phyloP scores from a whole-genome alignment of 768 basidiomycete genomes.

The Lactarius evosmus region DNA sequence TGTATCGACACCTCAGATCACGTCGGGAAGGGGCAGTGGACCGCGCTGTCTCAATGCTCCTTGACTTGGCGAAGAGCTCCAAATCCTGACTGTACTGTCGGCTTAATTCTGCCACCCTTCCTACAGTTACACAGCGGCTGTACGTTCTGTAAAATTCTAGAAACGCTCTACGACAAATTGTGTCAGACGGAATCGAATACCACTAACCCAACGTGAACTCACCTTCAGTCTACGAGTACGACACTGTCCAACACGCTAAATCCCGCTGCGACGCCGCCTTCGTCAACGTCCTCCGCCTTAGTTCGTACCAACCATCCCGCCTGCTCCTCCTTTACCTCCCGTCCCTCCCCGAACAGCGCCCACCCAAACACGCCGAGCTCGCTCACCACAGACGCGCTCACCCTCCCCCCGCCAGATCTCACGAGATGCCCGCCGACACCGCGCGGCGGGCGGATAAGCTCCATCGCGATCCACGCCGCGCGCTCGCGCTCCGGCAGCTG shows the following conservation, averaged over 20 bases:
- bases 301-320: slow-evolving; percentile 86
- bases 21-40: too few relatives aligned
- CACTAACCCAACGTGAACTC: not conserved
- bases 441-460: slow-evolving; percentile 76
- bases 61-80: too few relatives aligned
- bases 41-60: too few relatives aligned
- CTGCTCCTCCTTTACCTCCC: slow-evolving; percentile 53
- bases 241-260: slow-evolving; percentile 45
- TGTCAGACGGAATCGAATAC: not conserved
- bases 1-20: too few relatives aligned
- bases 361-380: slow-evolving; percentile 94
- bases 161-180: not conserved
- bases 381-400: slow-evolving; percentile 67
- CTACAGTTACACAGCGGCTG: not conserved
- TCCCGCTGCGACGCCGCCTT: slow-evolving; percentile 74
- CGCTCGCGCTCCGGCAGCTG: slow-evolving; percentile 56
- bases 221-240: slow-evolving; percentile 37
- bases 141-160: not conserved
- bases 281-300: slow-evolving; percentile 86
- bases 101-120: not conserved
- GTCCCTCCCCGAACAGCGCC: slow-evolving; percentile 62
- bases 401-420: slow-evolving; percentile 52
- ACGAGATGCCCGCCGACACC: slow-evolving; percentile 71
- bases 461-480: slow-evolving; percentile 95
- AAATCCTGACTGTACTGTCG: too few relatives aligned